These are phyloP conservation scores for Fusarium falciforme DNA, from an alignment of 2,329 filamentous ascomycete genomes.

Conservation along the genomic window DNA sequence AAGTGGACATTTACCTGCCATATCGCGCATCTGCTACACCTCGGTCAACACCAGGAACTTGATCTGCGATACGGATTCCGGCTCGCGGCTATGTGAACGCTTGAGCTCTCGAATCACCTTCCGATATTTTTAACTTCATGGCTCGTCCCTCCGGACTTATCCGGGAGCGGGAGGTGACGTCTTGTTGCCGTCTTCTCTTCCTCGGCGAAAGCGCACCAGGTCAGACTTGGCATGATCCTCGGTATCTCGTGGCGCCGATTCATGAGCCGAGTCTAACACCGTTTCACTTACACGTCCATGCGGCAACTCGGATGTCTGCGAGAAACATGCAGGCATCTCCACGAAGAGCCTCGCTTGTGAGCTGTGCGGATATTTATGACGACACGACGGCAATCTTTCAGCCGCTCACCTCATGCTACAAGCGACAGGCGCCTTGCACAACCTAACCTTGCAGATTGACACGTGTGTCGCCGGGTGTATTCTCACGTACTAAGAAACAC, in stretches of 20 bases:
- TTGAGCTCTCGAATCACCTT: conserved; percentile 5
- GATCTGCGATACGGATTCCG: conserved; percentile 34
- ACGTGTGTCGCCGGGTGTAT: neutral
- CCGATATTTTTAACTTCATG: conserved; percentile 28
- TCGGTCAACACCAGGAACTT: conserved; percentile 34
- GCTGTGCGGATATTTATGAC: neutral
- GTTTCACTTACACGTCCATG: conserved; percentile 28
- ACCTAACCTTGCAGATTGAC: neutral
- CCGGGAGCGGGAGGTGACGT: conserved; percentile 35
- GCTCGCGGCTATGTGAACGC: conserved; percentile 33
- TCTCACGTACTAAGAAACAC: conserved; percentile 4
- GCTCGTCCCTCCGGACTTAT: conserved; percentile 24
- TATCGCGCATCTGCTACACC: conserved; percentile 18
- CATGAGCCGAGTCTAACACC: conserved; percentile 28
- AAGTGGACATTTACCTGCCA: conserved; percentile 16
- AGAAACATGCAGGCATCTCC: neutral
- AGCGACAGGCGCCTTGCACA: neutral
- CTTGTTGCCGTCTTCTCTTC: conserved; percentile 27
- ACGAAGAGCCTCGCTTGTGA: neutral
- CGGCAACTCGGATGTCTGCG: neutral
- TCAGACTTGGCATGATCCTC: conserved; percentile 34
- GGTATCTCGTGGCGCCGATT: conserved; percentile 36
- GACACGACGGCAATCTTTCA: neutral
- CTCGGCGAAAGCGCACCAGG: conserved; percentile 20
- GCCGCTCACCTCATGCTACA: neutral